Evolutionary conservation across 805 yeast genomes (phyloP).

Genomic region (Metschnikowia lunata): DNA sequence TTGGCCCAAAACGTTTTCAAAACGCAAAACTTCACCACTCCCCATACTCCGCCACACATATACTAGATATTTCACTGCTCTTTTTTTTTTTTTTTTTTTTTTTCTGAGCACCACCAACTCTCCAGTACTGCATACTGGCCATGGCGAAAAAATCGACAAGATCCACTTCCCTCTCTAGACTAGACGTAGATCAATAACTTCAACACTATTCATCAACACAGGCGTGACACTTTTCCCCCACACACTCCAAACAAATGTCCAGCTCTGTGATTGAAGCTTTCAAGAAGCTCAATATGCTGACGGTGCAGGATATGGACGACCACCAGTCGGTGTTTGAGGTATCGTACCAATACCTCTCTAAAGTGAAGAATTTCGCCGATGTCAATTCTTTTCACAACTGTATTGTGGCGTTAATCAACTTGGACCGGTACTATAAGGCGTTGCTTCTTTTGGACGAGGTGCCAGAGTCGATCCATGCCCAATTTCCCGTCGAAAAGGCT

Average conservation of each 20-base stretch:
- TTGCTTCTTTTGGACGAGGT: constrained; percentile 37
- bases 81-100: too few relatives aligned
- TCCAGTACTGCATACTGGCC: too few relatives aligned
- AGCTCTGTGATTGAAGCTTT: constrained; percentile 39
- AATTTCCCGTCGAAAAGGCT: constrained; percentile 47
- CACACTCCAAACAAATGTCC: constrained; percentile 25
- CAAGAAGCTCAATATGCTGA: constrained; percentile 33
- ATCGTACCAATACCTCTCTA: constrained; percentile 39
- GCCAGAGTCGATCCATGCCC: constrained; percentile 31
- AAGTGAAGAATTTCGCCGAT: constrained; percentile 35
- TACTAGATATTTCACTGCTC: too few relatives aligned
- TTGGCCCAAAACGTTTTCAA: too few relatives aligned
- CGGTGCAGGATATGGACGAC: constrained; percentile 22
- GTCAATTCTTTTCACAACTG: constrained; percentile 36
- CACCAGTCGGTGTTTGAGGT: constrained; percentile 36
- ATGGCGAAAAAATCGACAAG: too few relatives aligned
- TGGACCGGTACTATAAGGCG: constrained; percentile 53
- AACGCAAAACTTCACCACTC: too few relatives aligned
- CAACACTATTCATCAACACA: too few relatives aligned
- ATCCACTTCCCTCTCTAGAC: too few relatives aligned
- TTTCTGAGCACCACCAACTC: too few relatives aligned
- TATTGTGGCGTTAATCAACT: constrained; percentile 54
- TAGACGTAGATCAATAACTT: too few relatives aligned
- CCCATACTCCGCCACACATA: too few relatives aligned
- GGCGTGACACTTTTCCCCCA: background rate